phyloP scores from a whole-genome alignment of 2,329 filamentous ascomycete genomes.

The Neophaeococcomyces mojaviensis region DNA sequence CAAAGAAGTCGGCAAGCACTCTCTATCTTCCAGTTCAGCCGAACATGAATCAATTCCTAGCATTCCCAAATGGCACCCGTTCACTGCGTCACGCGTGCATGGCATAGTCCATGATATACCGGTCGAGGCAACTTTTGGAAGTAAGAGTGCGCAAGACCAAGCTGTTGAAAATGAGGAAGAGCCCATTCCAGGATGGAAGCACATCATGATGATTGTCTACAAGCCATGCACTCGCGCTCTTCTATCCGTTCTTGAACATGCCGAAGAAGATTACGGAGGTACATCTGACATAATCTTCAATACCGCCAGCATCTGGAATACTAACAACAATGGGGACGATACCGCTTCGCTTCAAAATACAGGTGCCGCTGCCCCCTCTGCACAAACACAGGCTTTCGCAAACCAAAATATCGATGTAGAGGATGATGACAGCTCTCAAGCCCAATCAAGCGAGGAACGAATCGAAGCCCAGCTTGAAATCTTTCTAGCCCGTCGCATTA shows the following conservation, averaged over 20 bases:
- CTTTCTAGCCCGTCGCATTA: background rate
- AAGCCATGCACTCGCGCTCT: constrained; percentile 19
- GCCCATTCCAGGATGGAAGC: constrained; percentile 30
- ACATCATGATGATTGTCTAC: constrained; percentile 33
- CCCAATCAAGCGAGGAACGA: constrained; percentile 9
- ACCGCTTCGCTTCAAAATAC: background rate
- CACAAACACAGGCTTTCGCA: background rate
- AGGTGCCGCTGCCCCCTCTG: background rate
- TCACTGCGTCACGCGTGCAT: constrained; percentile 23
- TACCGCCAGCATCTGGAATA: constrained; percentile 6
- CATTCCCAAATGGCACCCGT: constrained; percentile 18
- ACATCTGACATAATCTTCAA: constrained; percentile 12
- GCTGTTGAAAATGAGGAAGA: constrained; percentile 15
- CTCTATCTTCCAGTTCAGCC: background rate
- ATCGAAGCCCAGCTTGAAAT: constrained; percentile 8
- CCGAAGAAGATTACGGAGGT: constrained; percentile 17
- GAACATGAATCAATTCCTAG: background rate
- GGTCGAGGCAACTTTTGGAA: constrained; percentile 4
- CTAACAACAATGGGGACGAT: background rate
- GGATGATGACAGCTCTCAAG: background rate
- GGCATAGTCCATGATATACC: constrained; percentile 31
- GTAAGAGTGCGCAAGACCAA: background rate
- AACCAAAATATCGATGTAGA: background rate
- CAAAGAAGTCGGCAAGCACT: background rate
- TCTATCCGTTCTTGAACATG: constrained; percentile 18